These are phyloP conservation scores for Fraxinus nigra DNA, from an alignment of 305 asterid genomes.

Conservation along the genomic window DNA sequence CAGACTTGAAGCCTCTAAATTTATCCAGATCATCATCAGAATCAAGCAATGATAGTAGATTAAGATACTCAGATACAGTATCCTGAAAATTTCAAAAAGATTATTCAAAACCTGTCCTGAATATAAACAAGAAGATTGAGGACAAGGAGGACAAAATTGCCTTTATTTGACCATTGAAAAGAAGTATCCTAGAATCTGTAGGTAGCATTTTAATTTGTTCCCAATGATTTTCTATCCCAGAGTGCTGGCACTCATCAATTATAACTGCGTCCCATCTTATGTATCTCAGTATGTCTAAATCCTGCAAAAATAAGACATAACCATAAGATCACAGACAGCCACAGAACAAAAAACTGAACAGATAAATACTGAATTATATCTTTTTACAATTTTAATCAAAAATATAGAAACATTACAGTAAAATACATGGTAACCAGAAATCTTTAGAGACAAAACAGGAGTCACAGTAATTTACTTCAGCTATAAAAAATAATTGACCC, in stretches of 20 bases:
- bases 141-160: constrained; percentile 31
- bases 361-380: neutral
- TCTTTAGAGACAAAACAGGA: neutral
- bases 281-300: constrained; percentile 39
- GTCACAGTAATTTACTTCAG: neutral
- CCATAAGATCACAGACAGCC: constrained; percentile 2
- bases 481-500: neutral
- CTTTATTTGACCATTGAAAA: constrained; percentile 50
- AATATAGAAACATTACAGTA: constrained; percentile 13
- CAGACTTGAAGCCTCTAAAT: constrained; percentile 38
- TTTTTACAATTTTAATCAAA: constrained; percentile 9
- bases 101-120: constrained; percentile 1
- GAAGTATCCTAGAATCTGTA: constrained; percentile 47
- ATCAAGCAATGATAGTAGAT: constrained; percentile 52
- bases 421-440: neutral
- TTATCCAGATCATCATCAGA: constrained; percentile 38
- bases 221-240: constrained; percentile 29
- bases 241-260: constrained; percentile 52
- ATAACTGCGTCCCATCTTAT: constrained; percentile 58
- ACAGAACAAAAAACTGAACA: constrained; percentile 16
- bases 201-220: constrained; percentile 48
- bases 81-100: constrained; percentile 44
- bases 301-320: constrained; percentile 44
- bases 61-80: constrained; percentile 44
- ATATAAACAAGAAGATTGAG: constrained; percentile 9